Evolutionary conservation across 345 rosid genomes (phyloP).

Genomic region (Sisymbrium irio): DNA sequence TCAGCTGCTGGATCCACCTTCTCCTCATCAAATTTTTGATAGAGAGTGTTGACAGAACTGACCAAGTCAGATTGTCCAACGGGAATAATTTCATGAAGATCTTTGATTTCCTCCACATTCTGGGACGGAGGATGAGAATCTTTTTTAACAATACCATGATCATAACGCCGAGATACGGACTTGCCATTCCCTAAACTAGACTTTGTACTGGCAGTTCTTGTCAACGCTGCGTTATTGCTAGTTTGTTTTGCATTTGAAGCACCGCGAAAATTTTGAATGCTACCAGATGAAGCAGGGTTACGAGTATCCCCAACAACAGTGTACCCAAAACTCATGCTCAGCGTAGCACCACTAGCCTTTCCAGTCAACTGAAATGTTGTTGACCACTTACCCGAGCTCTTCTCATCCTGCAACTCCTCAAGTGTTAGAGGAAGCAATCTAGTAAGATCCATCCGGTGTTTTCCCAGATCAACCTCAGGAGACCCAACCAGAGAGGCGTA

Average conservation of each 20-base stretch:
- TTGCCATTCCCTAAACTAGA: constrained; percentile 42
- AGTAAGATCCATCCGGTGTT: constrained; percentile 92
- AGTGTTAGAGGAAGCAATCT: constrained; percentile 85
- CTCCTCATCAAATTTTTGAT: constrained; percentile 55
- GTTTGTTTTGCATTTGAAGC: constrained; percentile 42
- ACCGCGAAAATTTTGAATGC: constrained; percentile 37
- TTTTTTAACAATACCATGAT: constrained; percentile 40
- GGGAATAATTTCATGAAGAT: constrained; percentile 77
- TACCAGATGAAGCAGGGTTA: constrained; percentile 36
- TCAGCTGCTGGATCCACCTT: constrained; percentile 42
- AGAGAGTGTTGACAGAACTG: constrained; percentile 35
- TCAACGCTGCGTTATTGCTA: constrained; percentile 24
- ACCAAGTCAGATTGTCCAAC: constrained; percentile 46
- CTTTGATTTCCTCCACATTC: constrained; percentile 59
- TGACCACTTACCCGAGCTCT: constrained; percentile 87
- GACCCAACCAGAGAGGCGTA: constrained; percentile 55
- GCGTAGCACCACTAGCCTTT: constrained; percentile 64
- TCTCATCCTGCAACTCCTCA: constrained; percentile 93
- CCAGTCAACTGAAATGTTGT: constrained; percentile 86
- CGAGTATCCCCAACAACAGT: constrained; percentile 58
- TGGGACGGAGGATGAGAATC: constrained; percentile 31
- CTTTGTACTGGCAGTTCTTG: constrained; percentile 36
- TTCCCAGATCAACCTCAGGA: constrained; percentile 84
- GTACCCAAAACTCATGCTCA: constrained; percentile 88
- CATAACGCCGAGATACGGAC: constrained; percentile 38